phyloP scores from a whole-genome alignment of 2,329 filamentous ascomycete genomes.

The Neofusicoccum parvum region DNA sequence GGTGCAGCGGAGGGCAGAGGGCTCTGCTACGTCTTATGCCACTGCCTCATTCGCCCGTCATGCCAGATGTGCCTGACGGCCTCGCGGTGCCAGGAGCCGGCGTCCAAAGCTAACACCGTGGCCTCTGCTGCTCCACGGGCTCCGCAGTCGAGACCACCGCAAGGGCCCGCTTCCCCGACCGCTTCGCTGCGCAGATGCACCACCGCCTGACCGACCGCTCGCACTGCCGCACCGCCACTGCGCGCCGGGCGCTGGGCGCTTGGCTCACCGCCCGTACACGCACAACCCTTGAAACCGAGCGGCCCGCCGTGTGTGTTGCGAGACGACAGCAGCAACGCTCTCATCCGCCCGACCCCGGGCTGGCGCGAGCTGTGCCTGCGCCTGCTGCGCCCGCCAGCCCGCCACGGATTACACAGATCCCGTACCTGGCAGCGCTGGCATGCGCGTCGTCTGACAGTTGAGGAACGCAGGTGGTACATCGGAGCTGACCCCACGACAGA shows the following conservation, averaged over 20 bases:
- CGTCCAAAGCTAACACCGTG: too few relatives aligned
- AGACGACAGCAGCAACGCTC: background rate
- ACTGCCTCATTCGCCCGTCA: too few relatives aligned
- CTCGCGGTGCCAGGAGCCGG: too few relatives aligned
- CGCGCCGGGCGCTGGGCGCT: background rate
- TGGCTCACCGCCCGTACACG: background rate
- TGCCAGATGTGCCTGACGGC: too few relatives aligned
- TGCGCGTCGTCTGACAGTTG: background rate
- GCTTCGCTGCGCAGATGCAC: too few relatives aligned
- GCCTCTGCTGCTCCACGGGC: too few relatives aligned
- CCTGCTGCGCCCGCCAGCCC: too few relatives aligned
- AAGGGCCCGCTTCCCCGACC: too few relatives aligned
- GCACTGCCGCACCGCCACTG: background rate
- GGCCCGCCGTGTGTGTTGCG: background rate
- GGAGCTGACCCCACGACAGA: background rate
- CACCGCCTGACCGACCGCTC: too few relatives aligned
- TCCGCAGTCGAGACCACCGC: too few relatives aligned
- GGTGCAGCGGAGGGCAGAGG: background rate
- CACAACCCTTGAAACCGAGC: background rate
- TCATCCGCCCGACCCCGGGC: background rate
- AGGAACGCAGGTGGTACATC: slow-evolving; percentile 6
- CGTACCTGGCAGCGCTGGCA: slow-evolving; percentile 15
- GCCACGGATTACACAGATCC: background rate
- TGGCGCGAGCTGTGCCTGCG: background rate
- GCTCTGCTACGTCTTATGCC: background rate